These are phyloP conservation scores for Albugo laibachii DNA, from an alignment of 352 stramenopile species.

Conservation along the genomic window DNA sequence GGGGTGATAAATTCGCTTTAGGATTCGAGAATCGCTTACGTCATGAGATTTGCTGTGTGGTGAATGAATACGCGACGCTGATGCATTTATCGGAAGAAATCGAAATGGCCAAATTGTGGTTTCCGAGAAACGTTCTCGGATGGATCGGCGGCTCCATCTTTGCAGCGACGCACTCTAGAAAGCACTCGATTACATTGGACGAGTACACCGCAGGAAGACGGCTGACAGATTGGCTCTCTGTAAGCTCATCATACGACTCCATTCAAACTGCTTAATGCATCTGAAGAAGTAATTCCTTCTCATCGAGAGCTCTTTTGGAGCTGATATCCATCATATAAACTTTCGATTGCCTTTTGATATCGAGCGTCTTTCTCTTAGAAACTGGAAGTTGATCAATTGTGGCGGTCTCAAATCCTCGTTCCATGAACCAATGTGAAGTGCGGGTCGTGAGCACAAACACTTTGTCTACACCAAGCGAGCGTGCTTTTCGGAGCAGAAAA, in stretches of 20 bases:
- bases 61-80: conserved; percentile 15
- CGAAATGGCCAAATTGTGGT: conserved; percentile 24
- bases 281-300: conserved; percentile 66
- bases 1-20: background rate
- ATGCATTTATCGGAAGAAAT: conserved; percentile 13
- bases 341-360: conserved; percentile 70
- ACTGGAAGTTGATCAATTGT: conserved; percentile 71
- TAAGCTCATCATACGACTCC: conserved; percentile 1
- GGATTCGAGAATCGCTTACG: too few relatives aligned
- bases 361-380: conserved; percentile 56
- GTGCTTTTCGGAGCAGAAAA: conserved; percentile 77
- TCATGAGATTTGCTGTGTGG: background rate
- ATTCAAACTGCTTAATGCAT: conserved; percentile 6
- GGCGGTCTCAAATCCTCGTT: conserved; percentile 88
- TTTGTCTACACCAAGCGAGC: conserved; percentile 70
- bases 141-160: conserved; percentile 70
- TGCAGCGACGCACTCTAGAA: conserved; percentile 24
- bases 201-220: conserved; percentile 22
- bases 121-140: conserved; percentile 46
- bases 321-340: conserved; percentile 82
- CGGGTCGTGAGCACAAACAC: conserved; percentile 96
- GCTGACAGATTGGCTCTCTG: conserved; percentile 40
- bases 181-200: conserved; percentile 21
- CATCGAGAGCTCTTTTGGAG: conserved; percentile 54
- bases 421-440: conserved; percentile 97